Evolutionary conservation across 1,284 basidiomycete species (phyloP), one percentile per base, ranked within the genome.

Genomic region (Coniferiporia weirii): DNA sequence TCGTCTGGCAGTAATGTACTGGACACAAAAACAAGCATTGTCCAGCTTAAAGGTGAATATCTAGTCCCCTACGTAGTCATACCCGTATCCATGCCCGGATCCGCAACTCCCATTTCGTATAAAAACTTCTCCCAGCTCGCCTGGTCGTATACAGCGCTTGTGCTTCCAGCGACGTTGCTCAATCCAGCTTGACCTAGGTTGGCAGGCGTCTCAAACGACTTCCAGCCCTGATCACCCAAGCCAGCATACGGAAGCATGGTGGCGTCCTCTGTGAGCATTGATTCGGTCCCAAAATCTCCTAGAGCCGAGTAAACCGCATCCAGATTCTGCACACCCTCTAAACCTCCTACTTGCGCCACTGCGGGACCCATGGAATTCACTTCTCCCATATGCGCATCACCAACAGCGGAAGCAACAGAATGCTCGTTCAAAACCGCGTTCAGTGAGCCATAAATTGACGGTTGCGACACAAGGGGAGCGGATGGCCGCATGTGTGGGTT

Each of bases 111-210:
- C 38, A 52, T 36, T 19, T 58, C 57, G 27, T 22, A 19, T 47
- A 58, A 22, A 17, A 53, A 58, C n/a, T 17, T 32, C 13, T 58
- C 57, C 49, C 43, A 58, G 15, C n/a, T 15, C 22, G 48, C 27
- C 49, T 58, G 49, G 52, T 46, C 43, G 10, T 38, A 36, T 45
- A 52, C 8, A 3, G 45, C 15, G 9, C 10, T 13, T 20, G n/a
- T 6, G 12, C 13, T 3, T n/a, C 8, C 17, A 9, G 13, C 6
- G 2, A 15, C 15, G 15, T 40, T 40, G 17, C 17, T 46, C 4
- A 9, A 8, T 13, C 15, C 8, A 3, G 12, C 17, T 19, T 46
- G 44, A 20, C 44, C 17, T 34, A 44, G 46, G 15, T 1, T 9
- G 43, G 15, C 13, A 7, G 32, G 12, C 8, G 17, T 19, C 44